Base-by-base conservation (phyloP, 1,284 basidiomycete species). In the Tylopilus orsonianus region DNA sequence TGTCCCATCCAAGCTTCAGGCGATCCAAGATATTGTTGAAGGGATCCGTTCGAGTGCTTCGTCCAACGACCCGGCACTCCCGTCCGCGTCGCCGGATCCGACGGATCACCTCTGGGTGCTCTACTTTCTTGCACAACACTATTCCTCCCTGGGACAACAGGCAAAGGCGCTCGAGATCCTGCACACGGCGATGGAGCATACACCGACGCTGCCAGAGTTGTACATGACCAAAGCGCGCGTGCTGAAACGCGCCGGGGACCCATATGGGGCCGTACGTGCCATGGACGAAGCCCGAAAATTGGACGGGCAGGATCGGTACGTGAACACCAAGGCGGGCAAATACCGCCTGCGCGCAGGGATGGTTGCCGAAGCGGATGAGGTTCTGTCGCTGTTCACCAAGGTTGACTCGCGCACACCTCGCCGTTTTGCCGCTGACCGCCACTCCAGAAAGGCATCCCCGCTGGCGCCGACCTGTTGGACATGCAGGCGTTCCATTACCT, bases 401-500 rank as follows among this genome's bases (percentile, higher is more conserved):
- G 92, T 87, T 69, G 60, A 23, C 32, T 34, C 44, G 23, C 45
- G 27, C 45, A 20, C 41, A 27, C 35, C 14, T 46, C 35, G 27
- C 14, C 10, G n/a, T 13, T 3, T 9, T 33, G 14, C 38, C 32
- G 41, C 39, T 50, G 45, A 52, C 45, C 43, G 41, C 29, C 39
- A 36, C 44, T 51, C 24, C 64, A 92, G 86, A 92, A 93, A 84
- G 93, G 93, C 61, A 88, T 92, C 0, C 78, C 80, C 29, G 88
- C 93, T 6, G 80, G 82, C 2, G 74, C 80, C 14, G 97, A 99
- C 69, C 72, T 99, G 41, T 85, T 94, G 56, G 96, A 99, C 56
- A 94, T 99, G 93, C 97, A 99, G 66, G 94, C 92, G 34, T 64
- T 95, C 24, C 82, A 94, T 63, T 97, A 93, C 72, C 73, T 99